A percentile compares a stretch with the other conserved stretches of the same genome.
phyloP scores from a whole-genome alignment of 2,329 filamentous ascomycete species.

The Rutstroemia sp. region DNA sequence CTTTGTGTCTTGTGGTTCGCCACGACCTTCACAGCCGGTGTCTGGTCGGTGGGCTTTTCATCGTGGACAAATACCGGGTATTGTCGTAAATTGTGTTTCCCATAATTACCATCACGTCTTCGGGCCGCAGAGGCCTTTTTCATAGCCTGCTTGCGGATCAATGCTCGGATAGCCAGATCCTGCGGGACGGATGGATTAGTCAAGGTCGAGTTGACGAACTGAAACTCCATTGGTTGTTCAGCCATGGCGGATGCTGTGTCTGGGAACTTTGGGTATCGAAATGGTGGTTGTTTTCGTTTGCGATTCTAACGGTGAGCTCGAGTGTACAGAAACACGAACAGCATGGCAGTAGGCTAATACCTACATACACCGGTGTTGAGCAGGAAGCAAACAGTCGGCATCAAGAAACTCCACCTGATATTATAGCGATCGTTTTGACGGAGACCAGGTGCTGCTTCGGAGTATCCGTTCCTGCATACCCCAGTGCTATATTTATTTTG shows the following conservation, averaged over 20 bases:
- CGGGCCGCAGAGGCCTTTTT: constrained; percentile 30
- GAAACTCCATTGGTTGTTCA: constrained; percentile 15
- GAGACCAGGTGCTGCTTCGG: background rate
- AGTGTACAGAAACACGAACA: background rate
- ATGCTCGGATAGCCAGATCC: constrained; percentile 17
- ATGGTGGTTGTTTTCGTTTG: background rate
- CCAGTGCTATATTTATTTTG: background rate
- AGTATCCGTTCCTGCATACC: background rate
- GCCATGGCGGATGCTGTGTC: constrained; percentile 1
- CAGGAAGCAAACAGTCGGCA: background rate
- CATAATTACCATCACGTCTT: constrained; percentile 27
- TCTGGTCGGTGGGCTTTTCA: constrained; percentile 1
- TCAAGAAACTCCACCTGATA: background rate
- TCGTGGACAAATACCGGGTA: constrained; percentile 20
- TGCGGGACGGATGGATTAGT: constrained; percentile 17
- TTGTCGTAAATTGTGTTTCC: constrained; percentile 29
- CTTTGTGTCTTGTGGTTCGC: background rate
- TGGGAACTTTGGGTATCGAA: background rate
- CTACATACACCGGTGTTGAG: background rate
- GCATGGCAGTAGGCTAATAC: background rate
- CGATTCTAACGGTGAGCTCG: background rate
- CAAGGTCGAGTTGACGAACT: constrained; percentile 25
- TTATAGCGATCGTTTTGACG: background rate
- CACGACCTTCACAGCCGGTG: background rate
- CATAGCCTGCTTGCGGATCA: constrained; percentile 35